These are phyloP conservation scores for Leccinum rimulosum DNA, from an alignment of 768 basidiomycete species.

Conservation along the genomic window DNA sequence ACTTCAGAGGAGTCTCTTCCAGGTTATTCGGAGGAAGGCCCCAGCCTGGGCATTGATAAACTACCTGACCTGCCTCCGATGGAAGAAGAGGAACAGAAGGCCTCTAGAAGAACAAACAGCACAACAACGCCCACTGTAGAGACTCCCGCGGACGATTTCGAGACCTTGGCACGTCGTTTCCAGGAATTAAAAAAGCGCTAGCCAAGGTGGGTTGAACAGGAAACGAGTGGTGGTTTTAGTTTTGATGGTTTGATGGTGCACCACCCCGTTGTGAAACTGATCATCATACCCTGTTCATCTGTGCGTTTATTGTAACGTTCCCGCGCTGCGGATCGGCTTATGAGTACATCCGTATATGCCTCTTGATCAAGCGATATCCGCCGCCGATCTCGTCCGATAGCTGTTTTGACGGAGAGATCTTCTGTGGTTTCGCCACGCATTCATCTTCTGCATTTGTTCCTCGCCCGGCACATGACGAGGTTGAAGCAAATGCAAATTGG, in stretches of 20 bases:
- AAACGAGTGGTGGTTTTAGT: conserved; percentile 1
- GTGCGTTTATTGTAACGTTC: conserved; percentile 8
- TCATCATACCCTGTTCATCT: conserved; percentile 1
- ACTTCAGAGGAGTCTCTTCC: conserved; percentile 22
- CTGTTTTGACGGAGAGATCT: background rate
- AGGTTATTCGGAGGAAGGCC: conserved; percentile 26
- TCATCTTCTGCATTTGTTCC: background rate
- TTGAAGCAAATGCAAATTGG: background rate
- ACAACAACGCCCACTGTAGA: conserved; percentile 11
- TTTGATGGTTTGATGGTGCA: background rate
- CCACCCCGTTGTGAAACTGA: conserved; percentile 6
- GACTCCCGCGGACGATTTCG: conserved; percentile 64
- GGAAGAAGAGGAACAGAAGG: conserved; percentile 43
- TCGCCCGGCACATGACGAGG: background rate
- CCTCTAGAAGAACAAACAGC: conserved; percentile 5
- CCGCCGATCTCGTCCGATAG: conserved; percentile 9
- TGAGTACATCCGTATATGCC: background rate
- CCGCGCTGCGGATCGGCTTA: conserved; percentile 3
- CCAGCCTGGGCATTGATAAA: conserved; percentile 31
- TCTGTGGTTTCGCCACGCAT: background rate
- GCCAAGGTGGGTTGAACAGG: conserved; percentile 5
- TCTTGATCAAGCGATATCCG: conserved; percentile 14
- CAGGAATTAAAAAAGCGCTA: conserved; percentile 83
- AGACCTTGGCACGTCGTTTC: conserved; percentile 74
- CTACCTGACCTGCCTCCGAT: conserved; percentile 52